These are phyloP conservation scores for Boletellus ananiceps DNA, from an alignment of 768 basidiomycete species.

Conservation along the genomic window DNA sequence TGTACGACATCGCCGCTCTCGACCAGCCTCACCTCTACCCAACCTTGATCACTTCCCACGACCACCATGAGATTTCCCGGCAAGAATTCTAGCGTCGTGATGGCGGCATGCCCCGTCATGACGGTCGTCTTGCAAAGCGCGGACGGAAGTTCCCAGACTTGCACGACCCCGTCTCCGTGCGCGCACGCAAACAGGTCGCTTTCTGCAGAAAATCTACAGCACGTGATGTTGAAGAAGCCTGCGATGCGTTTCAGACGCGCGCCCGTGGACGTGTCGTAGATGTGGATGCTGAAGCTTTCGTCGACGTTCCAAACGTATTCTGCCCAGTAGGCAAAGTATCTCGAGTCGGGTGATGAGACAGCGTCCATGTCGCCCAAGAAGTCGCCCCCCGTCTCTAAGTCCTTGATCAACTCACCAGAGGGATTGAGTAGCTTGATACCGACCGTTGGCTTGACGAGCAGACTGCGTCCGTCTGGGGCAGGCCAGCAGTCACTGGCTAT, in stretches of 20 bases:
- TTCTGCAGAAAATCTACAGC: constrained; percentile 12
- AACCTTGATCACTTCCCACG: constrained; percentile 10
- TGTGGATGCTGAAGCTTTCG: constrained; percentile 14
- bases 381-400: constrained; percentile 12
- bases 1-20: constrained; percentile 11
- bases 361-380: neutral
- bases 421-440: constrained; percentile 6
- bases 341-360: constrained; percentile 13
- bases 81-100: constrained; percentile 13
- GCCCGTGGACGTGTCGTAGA: constrained; percentile 14
- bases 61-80: constrained; percentile 8
- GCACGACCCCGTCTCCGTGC: constrained; percentile 12
- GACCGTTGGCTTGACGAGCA: constrained; percentile 8
- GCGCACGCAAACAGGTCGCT: constrained; percentile 13
- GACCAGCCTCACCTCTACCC: constrained; percentile 12
- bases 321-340: constrained; percentile 19
- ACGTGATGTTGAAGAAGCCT: constrained; percentile 12
- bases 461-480: constrained; percentile 8
- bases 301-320: constrained; percentile 16
- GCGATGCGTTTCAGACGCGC: constrained; percentile 13
- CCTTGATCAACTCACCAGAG: constrained; percentile 2
- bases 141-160: constrained; percentile 18
- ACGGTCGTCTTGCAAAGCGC: constrained; percentile 4
- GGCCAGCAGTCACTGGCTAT: constrained; percentile 4
- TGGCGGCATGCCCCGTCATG: constrained; percentile 7